Conservation (phyloP, 2,329 filamentous ascomycete species). For the Myriosclerotinia duriaeana region DNA sequence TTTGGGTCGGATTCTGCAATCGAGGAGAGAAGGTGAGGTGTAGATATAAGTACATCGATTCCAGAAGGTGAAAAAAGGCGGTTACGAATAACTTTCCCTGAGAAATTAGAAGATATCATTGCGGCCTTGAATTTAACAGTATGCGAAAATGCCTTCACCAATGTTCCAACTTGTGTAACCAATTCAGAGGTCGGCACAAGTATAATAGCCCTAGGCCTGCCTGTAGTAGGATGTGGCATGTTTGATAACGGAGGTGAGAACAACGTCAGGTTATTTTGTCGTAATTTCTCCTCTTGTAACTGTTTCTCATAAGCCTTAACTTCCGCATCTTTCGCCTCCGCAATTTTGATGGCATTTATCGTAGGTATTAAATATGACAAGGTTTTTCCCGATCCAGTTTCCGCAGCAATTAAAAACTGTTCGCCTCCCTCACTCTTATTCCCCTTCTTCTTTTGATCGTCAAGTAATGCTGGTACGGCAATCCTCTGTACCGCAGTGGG, state of each 20-base stretch:
- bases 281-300: constrained; percentile 54
- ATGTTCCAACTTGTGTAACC: constrained; percentile 78
- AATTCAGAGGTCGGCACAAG: constrained; percentile 91
- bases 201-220: constrained; percentile 78
- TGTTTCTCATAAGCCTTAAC: constrained; percentile 60
- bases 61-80: constrained; percentile 78
- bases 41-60: constrained; percentile 82
- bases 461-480: constrained; percentile 79
- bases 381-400: constrained; percentile 97
- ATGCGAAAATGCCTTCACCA: constrained; percentile 82
- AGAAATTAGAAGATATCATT: constrained; percentile 75
- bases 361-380: constrained; percentile 85
- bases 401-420: constrained; percentile 82
- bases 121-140: constrained; percentile 83
- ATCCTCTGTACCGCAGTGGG: constrained; percentile 89
- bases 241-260: constrained; percentile 57
- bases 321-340: constrained; percentile 61
- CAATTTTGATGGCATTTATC: constrained; percentile 80
- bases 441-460: constrained; percentile 45
- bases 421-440: constrained; percentile 40
- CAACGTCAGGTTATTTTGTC: constrained; percentile 61
- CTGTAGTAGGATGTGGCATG: constrained; percentile 70
- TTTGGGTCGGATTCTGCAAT: constrained; percentile 90
- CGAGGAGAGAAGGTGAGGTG: constrained; percentile 83
- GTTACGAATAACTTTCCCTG: constrained; percentile 76